Conservation (phyloP, 2,329 filamentous ascomycete genomes). For the Fusarium citri region DNA sequence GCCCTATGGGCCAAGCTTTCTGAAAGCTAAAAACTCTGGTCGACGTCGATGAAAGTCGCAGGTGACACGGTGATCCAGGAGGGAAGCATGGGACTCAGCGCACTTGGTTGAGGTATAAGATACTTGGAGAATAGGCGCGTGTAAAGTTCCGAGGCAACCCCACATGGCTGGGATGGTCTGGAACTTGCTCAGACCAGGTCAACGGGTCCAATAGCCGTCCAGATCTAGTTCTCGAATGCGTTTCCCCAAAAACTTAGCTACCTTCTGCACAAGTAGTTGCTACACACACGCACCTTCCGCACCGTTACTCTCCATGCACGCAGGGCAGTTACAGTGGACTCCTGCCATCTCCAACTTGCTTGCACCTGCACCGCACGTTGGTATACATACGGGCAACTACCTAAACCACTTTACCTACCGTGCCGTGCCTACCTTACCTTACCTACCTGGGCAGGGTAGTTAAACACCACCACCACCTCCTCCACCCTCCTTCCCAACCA, state of each 20-base stretch:
- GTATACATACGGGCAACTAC: conserved; percentile 9
- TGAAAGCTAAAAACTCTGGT: conserved; percentile 29
- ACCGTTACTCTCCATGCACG: conserved; percentile 23
- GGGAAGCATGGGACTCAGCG: conserved; percentile 26
- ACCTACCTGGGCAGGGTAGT: not conserved
- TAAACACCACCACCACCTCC: conserved; percentile 35
- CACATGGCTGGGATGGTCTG: conserved; percentile 25
- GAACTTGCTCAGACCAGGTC: conserved; percentile 9
- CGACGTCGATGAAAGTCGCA: conserved; percentile 43
- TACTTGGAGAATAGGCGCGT: conserved; percentile 17
- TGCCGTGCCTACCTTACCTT: conserved; percentile 8
- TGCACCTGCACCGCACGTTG: not conserved
- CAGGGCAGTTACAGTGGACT: conserved; percentile 28
- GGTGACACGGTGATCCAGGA: conserved; percentile 39
- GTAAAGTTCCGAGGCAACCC: conserved; percentile 36
- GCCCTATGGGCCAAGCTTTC: conserved; percentile 9
- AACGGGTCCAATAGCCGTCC: conserved; percentile 13
- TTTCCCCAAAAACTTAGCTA: conserved; percentile 32
- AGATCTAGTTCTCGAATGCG: not conserved
- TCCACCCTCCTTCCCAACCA: conserved; percentile 19
- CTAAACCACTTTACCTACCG: conserved; percentile 26
- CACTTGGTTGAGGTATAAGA: conserved; percentile 23
- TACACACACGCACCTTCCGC: conserved; percentile 17
- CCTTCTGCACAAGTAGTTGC: conserved; percentile 11
- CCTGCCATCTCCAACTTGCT: conserved; percentile 23